These are phyloP conservation scores for Hypoxylon trugodes DNA, from an alignment of 495 filamentous ascomycete genomes.

Conservation along the genomic window DNA sequence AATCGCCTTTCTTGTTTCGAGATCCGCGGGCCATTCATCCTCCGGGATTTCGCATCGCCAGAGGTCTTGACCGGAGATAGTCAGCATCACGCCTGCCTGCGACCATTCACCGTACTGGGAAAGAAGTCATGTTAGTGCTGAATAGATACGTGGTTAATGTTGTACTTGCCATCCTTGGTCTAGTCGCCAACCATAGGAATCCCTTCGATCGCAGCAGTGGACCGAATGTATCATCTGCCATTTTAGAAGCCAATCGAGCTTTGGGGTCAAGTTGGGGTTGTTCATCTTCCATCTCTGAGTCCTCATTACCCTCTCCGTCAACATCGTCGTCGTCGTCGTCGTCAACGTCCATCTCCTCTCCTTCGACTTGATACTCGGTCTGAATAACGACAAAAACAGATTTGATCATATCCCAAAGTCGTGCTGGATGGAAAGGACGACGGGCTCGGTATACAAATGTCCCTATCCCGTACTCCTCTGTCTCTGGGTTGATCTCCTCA, in stretches of 20 bases:
- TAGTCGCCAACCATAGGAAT: conserved; percentile 41
- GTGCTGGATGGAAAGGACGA: conserved; percentile 61
- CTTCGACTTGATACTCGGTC: conserved; percentile 50
- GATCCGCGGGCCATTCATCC: conserved; percentile 49
- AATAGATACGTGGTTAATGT: neutral
- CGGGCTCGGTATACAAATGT: conserved; percentile 64
- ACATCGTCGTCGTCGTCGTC: conserved; percentile 43
- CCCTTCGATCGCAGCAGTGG: conserved; percentile 46
- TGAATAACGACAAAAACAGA: conserved; percentile 63
- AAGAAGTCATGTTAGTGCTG: conserved; percentile 52
- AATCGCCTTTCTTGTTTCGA: conserved; percentile 29
- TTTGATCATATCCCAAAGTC: conserved; percentile 59
- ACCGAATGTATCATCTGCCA: conserved; percentile 35
- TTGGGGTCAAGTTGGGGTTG: conserved; percentile 41
- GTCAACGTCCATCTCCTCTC: conserved; percentile 50
- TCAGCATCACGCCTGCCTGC: conserved; percentile 68
- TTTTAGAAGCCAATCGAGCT: conserved; percentile 43
- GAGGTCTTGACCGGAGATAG: conserved; percentile 59
- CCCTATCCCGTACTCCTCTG: conserved; percentile 65
- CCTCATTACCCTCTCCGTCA: conserved; percentile 26
- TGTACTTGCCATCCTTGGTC: conserved; percentile 20
- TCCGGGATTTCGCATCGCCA: conserved; percentile 62
- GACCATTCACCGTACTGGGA: conserved; percentile 65
- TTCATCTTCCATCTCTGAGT: conserved; percentile 23
- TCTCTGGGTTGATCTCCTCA: conserved; percentile 58